Conservation (phyloP, 257 asterid genomes). For the Solanum chilense region DNA sequence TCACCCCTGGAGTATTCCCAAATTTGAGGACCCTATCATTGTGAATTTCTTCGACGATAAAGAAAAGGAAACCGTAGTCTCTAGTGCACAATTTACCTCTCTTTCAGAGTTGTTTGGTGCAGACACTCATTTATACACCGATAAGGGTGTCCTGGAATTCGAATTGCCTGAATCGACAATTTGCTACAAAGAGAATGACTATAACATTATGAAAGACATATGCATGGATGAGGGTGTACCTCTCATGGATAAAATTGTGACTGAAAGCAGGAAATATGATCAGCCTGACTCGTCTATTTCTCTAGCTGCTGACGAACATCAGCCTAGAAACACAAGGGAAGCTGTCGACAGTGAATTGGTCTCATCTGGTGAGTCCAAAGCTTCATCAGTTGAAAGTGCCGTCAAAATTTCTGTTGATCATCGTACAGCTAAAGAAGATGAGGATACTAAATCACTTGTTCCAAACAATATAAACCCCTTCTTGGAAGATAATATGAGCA, state of each 20-base stretch:
- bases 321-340: constrained; percentile 6
- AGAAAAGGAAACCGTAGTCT: constrained; percentile 18
- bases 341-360: constrained; percentile 9
- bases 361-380: constrained; percentile 6
- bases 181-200: constrained; percentile 36
- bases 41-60: constrained; percentile 1
- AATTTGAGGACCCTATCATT: constrained; percentile 8
- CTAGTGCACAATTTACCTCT: constrained; percentile 7
- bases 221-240: constrained; percentile 66
- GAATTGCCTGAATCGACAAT: constrained; percentile 42
- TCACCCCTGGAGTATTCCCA: constrained; percentile 11
- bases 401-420: constrained; percentile 6
- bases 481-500: neutral
- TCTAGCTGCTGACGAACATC: constrained; percentile 12
- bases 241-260: constrained; percentile 19
- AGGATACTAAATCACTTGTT: constrained; percentile 5
- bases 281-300: constrained; percentile 5
- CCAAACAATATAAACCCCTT: constrained; percentile 7
- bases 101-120: constrained; percentile 12
- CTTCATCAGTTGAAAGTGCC: constrained; percentile 2
- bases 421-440: constrained; percentile 6
- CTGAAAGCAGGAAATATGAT: constrained; percentile 20
- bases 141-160: constrained; percentile 42
- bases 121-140: constrained; percentile 16
- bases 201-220: constrained; percentile 54